Percentiles rank a stretch among this genome's conserved stretches.
These are phyloP conservation scores for Sarocladium strictum DNA, from an alignment of 2,329 filamentous ascomycete genomes.

Conservation along the genomic window DNA sequence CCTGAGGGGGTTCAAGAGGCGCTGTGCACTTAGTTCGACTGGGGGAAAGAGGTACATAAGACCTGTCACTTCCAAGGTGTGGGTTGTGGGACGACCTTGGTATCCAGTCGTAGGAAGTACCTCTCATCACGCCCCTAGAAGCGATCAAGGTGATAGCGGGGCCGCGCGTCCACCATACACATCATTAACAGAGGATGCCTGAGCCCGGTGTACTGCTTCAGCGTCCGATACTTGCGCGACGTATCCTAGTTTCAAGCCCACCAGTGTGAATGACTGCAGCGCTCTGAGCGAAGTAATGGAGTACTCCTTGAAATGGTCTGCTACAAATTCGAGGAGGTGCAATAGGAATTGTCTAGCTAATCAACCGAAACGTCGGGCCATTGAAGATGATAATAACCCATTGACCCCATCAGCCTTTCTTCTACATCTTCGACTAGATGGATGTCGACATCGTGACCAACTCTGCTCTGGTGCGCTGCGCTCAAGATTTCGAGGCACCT, in stretches of 20 bases:
- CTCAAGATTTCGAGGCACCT: not conserved
- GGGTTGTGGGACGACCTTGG: not conserved
- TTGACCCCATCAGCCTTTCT: too few relatives aligned
- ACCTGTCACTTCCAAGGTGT: not conserved
- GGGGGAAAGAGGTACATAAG: not conserved
- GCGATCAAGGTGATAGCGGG: not conserved
- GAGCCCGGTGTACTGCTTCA: not conserved
- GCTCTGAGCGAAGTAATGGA: not conserved
- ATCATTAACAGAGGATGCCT: not conserved
- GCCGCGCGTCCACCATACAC: not conserved
- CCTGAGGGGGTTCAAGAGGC: not conserved
- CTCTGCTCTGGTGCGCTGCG: not conserved
- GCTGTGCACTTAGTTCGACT: not conserved
- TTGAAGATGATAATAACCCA: not conserved
- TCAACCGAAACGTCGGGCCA: not conserved
- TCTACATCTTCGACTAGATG: not conserved
- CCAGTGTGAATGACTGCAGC: not conserved
- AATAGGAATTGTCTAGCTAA: not conserved
- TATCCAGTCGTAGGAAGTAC: not conserved
- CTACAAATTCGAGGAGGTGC: not conserved
- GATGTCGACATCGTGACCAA: not conserved
- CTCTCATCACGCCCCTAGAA: not conserved
- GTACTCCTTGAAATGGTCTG: not conserved
- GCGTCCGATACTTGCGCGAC: not conserved
- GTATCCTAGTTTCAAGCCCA: too few relatives aligned